Conservation (phyloP, 345 rosid genomes). For the Laguncularia racemosa region DNA sequence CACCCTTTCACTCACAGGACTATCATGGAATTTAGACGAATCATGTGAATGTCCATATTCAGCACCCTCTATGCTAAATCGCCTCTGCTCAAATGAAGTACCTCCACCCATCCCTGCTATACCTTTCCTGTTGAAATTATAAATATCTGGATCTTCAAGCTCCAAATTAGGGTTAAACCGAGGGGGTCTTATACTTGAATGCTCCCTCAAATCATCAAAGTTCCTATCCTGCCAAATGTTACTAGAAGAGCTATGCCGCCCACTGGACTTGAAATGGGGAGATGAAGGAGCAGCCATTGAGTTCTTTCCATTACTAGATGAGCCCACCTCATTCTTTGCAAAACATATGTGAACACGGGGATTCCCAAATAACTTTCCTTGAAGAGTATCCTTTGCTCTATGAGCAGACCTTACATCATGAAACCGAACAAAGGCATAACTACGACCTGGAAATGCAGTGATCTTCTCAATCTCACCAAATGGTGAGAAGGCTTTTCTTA, state of each 20-base stretch:
- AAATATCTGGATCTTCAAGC: slow-evolving; percentile 37
- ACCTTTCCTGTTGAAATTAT: slow-evolving; percentile 42
- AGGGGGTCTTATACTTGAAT: slow-evolving; percentile 33
- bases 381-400: slow-evolving; percentile 89
- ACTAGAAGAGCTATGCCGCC: slow-evolving; percentile 48
- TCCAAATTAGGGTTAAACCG: slow-evolving; percentile 29
- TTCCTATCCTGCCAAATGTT: slow-evolving; percentile 42
- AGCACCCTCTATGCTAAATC: slow-evolving; percentile 30
- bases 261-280: slow-evolving; percentile 42
- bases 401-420: slow-evolving; percentile 52
- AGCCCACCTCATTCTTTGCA: slow-evolving; percentile 68
- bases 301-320: slow-evolving; percentile 52
- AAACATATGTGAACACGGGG: slow-evolving; percentile 97
- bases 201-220: slow-evolving; percentile 23
- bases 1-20: slow-evolving; percentile 50
- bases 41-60: slow-evolving; percentile 28
- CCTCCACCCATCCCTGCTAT: slow-evolving; percentile 38
- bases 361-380: slow-evolving; percentile 87
- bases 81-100: slow-evolving; percentile 34
- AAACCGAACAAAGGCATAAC: slow-evolving; percentile 92
- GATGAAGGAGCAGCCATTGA: slow-evolving; percentile 39
- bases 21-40: slow-evolving; percentile 41
- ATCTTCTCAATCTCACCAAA: slow-evolving; percentile 87
- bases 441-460: slow-evolving; percentile 85
- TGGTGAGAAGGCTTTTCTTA: slow-evolving; percentile 75